Conservation (phyloP, 2,329 filamentous ascomycete species). For the Pestalotiopsis sp. region DNA sequence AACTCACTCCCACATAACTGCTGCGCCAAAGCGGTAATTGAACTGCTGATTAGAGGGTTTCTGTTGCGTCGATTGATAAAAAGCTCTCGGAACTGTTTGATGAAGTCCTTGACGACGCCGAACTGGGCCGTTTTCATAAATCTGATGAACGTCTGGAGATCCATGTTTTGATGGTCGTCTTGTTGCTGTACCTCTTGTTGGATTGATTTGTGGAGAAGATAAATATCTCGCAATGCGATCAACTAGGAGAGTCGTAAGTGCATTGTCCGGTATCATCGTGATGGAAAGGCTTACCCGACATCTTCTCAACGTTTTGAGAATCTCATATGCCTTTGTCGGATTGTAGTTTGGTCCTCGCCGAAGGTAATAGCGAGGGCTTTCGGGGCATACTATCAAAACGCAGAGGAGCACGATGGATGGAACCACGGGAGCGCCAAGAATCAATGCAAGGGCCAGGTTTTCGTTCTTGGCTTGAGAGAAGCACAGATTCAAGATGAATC, state of each 20-base stretch:
- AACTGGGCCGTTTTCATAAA: neutral
- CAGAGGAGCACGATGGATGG: conserved; percentile 30
- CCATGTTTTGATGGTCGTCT: neutral
- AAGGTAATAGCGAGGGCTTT: conserved; percentile 39
- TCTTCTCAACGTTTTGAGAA: conserved; percentile 34
- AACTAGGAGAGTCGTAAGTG: conserved; percentile 24
- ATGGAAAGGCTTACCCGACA: conserved; percentile 26
- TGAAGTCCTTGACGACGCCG: neutral
- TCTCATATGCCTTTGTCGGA: conserved; percentile 29
- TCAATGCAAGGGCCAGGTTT: conserved; percentile 28
- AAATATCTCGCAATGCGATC: conserved; percentile 41
- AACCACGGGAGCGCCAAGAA: conserved; percentile 34
- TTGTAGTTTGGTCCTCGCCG: conserved; percentile 32
- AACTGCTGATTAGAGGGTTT: conserved; percentile 35
- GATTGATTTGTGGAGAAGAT: conserved; percentile 34
- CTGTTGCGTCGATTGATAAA: conserved; percentile 27
- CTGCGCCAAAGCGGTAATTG: conserved; percentile 33
- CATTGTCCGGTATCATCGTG: neutral
- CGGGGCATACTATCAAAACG: conserved; percentile 34
- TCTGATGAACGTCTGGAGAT: neutral
- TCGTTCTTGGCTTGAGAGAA: conserved; percentile 19
- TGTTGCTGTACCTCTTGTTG: conserved; percentile 14
- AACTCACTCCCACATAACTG: conserved; percentile 37
- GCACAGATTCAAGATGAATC: conserved; percentile 32
- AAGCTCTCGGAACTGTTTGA: conserved; percentile 17